Conservation (phyloP, 345 rosid genomes). For the Aquilaria sinensis region DNA sequence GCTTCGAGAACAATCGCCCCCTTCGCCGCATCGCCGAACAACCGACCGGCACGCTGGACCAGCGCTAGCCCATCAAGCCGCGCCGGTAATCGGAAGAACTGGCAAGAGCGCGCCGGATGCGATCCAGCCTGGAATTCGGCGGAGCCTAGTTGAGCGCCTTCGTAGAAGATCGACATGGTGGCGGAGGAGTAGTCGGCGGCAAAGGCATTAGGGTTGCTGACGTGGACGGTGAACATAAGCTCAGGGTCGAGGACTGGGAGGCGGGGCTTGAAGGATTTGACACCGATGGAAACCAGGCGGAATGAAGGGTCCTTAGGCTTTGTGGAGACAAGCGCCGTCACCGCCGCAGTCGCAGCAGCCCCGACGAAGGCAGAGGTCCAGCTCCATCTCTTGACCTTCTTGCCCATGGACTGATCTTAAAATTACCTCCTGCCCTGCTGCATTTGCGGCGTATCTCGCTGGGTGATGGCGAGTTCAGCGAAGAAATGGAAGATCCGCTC, state of each 20-base stretch:
- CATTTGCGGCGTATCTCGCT: not conserved
- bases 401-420: conserved; percentile 22
- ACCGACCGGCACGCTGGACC: conserved; percentile 66
- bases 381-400: conserved; percentile 54
- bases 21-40: conserved; percentile 59
- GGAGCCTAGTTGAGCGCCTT: conserved; percentile 66
- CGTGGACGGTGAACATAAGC: conserved; percentile 70
- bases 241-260: conserved; percentile 70
- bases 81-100: conserved; percentile 54
- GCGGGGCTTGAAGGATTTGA: conserved; percentile 72
- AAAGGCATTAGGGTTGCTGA: conserved; percentile 69
- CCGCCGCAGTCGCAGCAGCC: conserved; percentile 56
- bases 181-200: conserved; percentile 67
- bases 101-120: conserved; percentile 63
- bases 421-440: not conserved
- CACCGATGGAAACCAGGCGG: conserved; percentile 61
- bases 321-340: conserved; percentile 31
- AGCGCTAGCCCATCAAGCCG: conserved; percentile 73
- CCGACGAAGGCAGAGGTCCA: conserved; percentile 72
- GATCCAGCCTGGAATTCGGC: conserved; percentile 62
- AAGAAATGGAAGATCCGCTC: too few species aligned
- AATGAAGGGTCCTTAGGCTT: conserved; percentile 85
- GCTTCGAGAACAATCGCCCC: conserved; percentile 82
- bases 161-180: conserved; percentile 82
- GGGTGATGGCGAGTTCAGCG: not conserved